Conservation (phyloP, 345 rosid genomes). For the Euphorbia peplus region DNA sequence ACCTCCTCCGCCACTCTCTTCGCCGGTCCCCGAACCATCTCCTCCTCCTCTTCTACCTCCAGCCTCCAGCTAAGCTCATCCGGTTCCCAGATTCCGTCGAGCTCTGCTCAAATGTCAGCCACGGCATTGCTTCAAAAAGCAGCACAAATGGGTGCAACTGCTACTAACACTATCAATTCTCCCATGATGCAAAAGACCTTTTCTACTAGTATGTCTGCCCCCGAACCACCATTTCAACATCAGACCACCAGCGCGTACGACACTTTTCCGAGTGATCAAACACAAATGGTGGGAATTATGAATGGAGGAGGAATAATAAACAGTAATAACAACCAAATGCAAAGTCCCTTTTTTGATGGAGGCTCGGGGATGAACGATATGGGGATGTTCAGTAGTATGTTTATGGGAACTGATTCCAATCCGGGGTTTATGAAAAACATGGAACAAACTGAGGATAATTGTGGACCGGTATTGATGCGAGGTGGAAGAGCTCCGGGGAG, state of each 20-base stretch:
- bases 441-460: conserved; percentile 24
- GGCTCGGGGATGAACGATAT: conserved; percentile 34
- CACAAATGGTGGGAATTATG: conserved; percentile 34
- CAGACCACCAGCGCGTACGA: no score
- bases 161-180: conserved; percentile 57
- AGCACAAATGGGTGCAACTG: conserved; percentile 71
- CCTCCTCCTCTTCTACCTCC: conserved; percentile 51
- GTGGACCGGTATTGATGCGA: conserved; percentile 21
- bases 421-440: conserved; percentile 28
- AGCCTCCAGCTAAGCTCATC: conserved; percentile 57
- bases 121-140: conserved; percentile 65
- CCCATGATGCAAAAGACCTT: conserved; percentile 71
- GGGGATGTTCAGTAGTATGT: conserved; percentile 47
- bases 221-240: no score
- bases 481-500: conserved; percentile 27
- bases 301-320: conserved; percentile 27
- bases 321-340: conserved; percentile 26
- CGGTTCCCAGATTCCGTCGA: conserved; percentile 31
- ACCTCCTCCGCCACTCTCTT: conserved; percentile 47
- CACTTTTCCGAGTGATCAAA: conserved; percentile 31
- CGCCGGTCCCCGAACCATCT: conserved; percentile 37
- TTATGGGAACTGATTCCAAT: conserved; percentile 28
- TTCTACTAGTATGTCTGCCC: conserved; percentile 39
- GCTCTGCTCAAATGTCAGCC: conserved; percentile 59
- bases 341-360: conserved; percentile 36